These are phyloP conservation scores for Torulaspora microellipsoides DNA, from an alignment of 805 yeast genomes.

Conservation along the genomic window DNA sequence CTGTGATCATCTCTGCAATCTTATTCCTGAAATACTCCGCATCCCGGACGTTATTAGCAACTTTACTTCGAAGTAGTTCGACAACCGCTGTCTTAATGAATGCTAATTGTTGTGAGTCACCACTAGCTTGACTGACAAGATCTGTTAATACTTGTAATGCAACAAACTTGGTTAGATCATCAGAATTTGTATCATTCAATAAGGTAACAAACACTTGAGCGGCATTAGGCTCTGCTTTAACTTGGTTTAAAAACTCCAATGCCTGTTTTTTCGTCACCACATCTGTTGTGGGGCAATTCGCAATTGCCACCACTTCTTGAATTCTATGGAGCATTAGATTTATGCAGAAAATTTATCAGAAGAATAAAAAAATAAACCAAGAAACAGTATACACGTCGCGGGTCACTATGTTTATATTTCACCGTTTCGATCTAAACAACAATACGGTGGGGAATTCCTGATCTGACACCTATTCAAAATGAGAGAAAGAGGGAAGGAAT, in stretches of 20 bases:
- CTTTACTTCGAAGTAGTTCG: constrained; percentile 23
- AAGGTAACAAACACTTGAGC: constrained; percentile 26
- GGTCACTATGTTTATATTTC: too few relatives aligned
- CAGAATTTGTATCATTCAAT: constrained; percentile 22
- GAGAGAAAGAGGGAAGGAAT: too few relatives aligned
- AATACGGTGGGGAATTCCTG: too few relatives aligned
- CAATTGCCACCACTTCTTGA: constrained; percentile 83
- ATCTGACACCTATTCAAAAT: too few relatives aligned
- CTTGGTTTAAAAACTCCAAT: constrained; percentile 29
- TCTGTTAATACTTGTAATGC: constrained; percentile 32
- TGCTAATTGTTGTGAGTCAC: constrained; percentile 13
- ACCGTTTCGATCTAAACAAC: too few relatives aligned
- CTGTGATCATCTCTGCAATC: constrained; percentile 32
- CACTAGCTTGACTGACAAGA: constrained; percentile 11
- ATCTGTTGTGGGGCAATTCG: constrained; percentile 66
- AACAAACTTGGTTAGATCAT: constrained; percentile 32
- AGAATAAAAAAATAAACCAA: too few relatives aligned
- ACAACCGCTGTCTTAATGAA: constrained; percentile 25
- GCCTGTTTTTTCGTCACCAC: constrained; percentile 55
- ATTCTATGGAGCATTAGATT: constrained; percentile 48
- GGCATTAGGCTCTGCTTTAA: constrained; percentile 27
- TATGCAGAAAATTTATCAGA: neutral
- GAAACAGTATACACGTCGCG: too few relatives aligned
- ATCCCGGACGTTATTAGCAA: constrained; percentile 17
- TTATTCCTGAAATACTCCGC: constrained; percentile 35